Conservation (phyloP, 2,329 filamentous ascomycete species). For the Alternaria tenuissima region DNA sequence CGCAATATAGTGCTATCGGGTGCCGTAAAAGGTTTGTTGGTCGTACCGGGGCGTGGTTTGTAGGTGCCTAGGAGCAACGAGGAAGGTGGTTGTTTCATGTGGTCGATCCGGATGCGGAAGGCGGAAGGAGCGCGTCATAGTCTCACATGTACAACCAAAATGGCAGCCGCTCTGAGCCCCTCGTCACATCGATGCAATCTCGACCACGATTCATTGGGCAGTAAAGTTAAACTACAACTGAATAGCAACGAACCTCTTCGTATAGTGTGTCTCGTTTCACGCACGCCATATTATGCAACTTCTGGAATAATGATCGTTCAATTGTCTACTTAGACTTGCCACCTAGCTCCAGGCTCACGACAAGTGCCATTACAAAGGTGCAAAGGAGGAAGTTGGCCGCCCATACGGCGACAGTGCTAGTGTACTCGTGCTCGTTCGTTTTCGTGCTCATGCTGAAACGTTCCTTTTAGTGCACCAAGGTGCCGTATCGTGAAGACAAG, state of each 20-base stretch:
- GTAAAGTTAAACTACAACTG: too few relatives aligned
- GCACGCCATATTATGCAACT: not conserved
- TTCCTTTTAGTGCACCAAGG: constrained; percentile 28
- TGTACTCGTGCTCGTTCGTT: constrained; percentile 4
- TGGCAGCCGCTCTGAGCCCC: constrained; percentile 4
- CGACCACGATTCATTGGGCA: not conserved
- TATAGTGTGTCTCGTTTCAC: not conserved
- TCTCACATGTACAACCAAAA: not conserved
- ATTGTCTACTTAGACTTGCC: constrained; percentile 12
- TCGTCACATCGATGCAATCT: constrained; percentile 3
- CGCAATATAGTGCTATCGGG: not conserved
- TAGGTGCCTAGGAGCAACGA: constrained; percentile 9
- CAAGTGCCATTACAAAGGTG: constrained; percentile 13
- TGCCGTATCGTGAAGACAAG: constrained; percentile 27
- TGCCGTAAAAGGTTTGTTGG: not conserved
- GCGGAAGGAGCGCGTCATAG: constrained; percentile 16
- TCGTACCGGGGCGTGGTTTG: not conserved
- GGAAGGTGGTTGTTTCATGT: constrained; percentile 16
- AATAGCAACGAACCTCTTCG: not conserved
- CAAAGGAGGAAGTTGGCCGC: constrained; percentile 4
- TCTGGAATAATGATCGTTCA: constrained; percentile 1
- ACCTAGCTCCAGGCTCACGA: constrained; percentile 23
- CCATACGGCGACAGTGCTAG: constrained; percentile 12
- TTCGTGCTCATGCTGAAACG: constrained; percentile 21
- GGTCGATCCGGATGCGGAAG: constrained; percentile 18